Base-by-base conservation (phyloP, 176 grass and related monocot species). In the Carex cristatella region DNA sequence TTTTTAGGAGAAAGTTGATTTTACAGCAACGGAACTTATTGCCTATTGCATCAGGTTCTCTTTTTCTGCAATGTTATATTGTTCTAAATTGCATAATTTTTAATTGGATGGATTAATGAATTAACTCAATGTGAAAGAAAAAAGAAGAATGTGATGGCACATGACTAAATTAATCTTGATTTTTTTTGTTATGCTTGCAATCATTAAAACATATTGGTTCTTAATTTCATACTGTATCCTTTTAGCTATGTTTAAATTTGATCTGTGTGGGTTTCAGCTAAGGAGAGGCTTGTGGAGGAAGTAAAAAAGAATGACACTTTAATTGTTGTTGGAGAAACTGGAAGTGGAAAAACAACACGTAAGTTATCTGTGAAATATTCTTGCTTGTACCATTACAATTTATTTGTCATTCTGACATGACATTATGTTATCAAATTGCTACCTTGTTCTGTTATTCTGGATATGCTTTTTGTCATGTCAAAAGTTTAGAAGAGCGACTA, bases 261-360 rank as follows among this genome's bases (percentile, higher is more conserved):
- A 54, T 37, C 69, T 78, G 0, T 86, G 10, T 33, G 79, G 78
- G 30, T 87, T 87, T 77, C 87, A 95, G 93, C 91, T 76, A 91
- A 98, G 87, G 86, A 88, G 32, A 89, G 81, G n/a, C 91, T 94
- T 38, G 90, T 95, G 9, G 91, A 95, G 7, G 96, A 98, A 89
- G 90, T 95, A 70, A 91, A 60, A 86, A 94, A 98, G 55, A 92
- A 95, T 1, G 86, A 88, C 83, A 95, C 91, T 18, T 32, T 95
- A 74, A 98, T 98, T 57, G 66, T 95, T 8, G 90, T 98, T 3
- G 96, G 96, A 2, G 96, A 98, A 90, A 98, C 96, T 0, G 93
- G 94, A 60, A 98, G 96, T 18, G 96, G 96, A 56, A 98, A 98
- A 87, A 98, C 90, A 15, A 98, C 96, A 23, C 96, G 96, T 98